phyloP scores from a whole-genome alignment of 768 basidiomycete genomes.

The Coprinopsis strossmayeri region DNA sequence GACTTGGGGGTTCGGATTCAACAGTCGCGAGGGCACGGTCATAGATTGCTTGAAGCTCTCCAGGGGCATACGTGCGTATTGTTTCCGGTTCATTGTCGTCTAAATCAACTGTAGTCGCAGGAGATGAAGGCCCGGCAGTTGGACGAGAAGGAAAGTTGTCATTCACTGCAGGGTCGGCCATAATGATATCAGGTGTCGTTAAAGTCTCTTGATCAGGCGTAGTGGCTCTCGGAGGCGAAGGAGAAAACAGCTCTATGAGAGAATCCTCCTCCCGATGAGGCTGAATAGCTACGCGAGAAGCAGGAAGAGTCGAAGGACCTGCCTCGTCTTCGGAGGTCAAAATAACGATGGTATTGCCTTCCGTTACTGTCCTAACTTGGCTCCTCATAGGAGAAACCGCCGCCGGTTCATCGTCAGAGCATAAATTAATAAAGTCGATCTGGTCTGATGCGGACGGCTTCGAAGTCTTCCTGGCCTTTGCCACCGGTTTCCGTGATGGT shows the following conservation, averaged over 20 bases:
- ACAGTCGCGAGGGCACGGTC: not conserved
- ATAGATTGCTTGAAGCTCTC: not conserved
- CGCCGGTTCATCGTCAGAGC: constrained; percentile 16
- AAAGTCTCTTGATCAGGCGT: too few species aligned
- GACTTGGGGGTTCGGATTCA: not conserved
- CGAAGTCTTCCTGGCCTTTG: constrained; percentile 3
- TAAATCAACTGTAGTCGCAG: not conserved
- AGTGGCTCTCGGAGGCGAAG: too few species aligned
- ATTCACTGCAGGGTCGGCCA: too few species aligned
- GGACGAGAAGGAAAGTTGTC: not conserved
- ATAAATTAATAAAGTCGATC: constrained; percentile 18
- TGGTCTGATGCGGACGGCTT: not conserved
- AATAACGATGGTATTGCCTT: constrained; percentile 12
- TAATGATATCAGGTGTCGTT: too few species aligned
- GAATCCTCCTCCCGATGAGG: too few species aligned
- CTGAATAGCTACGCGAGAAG: too few species aligned
- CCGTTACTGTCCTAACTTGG: not conserved
- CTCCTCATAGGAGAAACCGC: not conserved
- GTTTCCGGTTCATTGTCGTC: not conserved
- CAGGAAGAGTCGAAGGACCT: not conserved
- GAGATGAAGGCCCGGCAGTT: not conserved
- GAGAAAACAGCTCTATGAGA: too few species aligned
- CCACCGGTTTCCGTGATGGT: constrained; percentile 7
- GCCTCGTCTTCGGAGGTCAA: constrained; percentile 16
- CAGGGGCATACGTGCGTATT: not conserved